Evolutionary conservation across 352 stramenopile genomes (phyloP), one percentile per base, ranked within the genome.

Genomic region (Nannochloropsis limnetica): DNA sequence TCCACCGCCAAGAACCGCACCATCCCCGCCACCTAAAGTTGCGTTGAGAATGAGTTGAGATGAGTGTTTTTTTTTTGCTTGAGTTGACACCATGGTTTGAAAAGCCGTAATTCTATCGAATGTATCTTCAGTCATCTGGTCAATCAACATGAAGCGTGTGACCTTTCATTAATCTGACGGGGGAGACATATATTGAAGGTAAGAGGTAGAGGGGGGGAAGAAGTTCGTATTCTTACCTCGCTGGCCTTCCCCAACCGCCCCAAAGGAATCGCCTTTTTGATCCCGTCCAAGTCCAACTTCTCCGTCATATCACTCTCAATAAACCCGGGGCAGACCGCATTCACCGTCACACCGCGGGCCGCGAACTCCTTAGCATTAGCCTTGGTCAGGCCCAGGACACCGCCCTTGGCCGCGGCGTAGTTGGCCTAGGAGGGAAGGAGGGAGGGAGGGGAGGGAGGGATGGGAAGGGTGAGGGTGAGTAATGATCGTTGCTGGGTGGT

Each of bases 341-440:
- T 96, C 14, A 94, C 91, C 54, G 88, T 92, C 23, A 93, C 83
- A 32, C 86, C 83, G 31, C 85, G 81, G 0, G 80, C 84, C 31
- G 91, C 86, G 86, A 94, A 95, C 88, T 96, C 92, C 84, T 92
- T 93, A n/a, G 91, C 92, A 83, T 93, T 92, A 27, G 87, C 88
- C 87, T 91, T 93, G 22, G 90, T 93, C 83, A 96, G 88, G 74
- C 88, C 92, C 83, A 95, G 91, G 15, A 96, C 91, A 83, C 92
- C 92, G 82, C 89, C 91, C 88, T 96, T 96, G 25, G 90, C 88
- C 54, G 90, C 90, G 20, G 90, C 90, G 79, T 95, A 95, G 88
- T 94, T 94, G 6, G 90, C 61, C 61, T 74, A 15, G 61, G 61
- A 6, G 25, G 37, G 37, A 49, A 49, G 61, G 22, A 23, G n/a